Evolutionary conservation across 306 rosid genomes (phyloP).

Genomic region (Vicia faba): DNA sequence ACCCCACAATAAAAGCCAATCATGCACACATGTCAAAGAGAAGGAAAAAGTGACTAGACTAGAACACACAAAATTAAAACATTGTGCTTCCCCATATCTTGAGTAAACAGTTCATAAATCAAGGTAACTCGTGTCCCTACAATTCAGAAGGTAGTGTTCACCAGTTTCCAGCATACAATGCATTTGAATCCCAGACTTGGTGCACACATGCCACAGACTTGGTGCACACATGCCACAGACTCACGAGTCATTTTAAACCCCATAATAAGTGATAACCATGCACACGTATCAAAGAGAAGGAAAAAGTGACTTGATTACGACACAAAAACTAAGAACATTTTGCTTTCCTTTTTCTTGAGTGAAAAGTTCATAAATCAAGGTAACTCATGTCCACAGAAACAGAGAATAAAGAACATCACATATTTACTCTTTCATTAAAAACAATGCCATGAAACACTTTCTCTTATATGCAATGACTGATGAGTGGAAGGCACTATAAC

Average conservation of each 20-base stretch:
- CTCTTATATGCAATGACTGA: slow-evolving; percentile 11
- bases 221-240: background rate
- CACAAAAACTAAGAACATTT: slow-evolving; percentile 6
- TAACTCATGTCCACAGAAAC: background rate
- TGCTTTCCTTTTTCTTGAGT: background rate
- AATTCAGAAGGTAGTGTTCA: slow-evolving; percentile 22
- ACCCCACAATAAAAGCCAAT: background rate
- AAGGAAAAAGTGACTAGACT: background rate
- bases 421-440: slow-evolving; percentile 1
- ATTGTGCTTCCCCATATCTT: background rate
- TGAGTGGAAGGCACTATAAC: slow-evolving; percentile 21
- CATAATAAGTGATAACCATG: background rate
- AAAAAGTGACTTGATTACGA: background rate
- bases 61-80: slow-evolving; percentile 8
- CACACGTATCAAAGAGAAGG: background rate
- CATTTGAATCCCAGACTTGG: slow-evolving; percentile 9
- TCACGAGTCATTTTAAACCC: slow-evolving; percentile 8
- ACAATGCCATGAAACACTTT: background rate
- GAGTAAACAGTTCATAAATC: slow-evolving; percentile 14
- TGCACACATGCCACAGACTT: background rate
- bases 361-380: slow-evolving; percentile 16
- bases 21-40: background rate
- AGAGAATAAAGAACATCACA: slow-evolving; percentile 4
- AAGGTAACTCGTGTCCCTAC: slow-evolving; percentile 1
- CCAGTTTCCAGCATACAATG: background rate